Evolutionary conservation across 495 filamentous ascomycete genomes (phyloP), one percentile per base, ranked within the genome.

Genomic region (Daldinia grandis): DNA sequence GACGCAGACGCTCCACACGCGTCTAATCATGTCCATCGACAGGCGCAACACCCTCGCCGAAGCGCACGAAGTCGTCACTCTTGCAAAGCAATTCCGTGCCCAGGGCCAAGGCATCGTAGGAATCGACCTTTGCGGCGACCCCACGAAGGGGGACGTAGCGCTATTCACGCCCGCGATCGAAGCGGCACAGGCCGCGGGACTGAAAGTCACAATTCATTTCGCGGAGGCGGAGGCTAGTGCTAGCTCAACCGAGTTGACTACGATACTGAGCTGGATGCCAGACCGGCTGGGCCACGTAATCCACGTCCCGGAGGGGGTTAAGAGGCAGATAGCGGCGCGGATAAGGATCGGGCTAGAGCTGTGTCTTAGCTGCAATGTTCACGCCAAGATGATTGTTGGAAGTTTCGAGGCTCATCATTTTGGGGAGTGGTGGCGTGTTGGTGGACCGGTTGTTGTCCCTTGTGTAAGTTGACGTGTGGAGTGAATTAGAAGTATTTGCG

Each of bases 211-310:
- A 1, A 75, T 95, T 42, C 93, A 97, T 78, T 95, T 95, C 71
- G 93, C 89, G 10, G 93, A 96, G 76, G 83, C 85, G 1, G 78
- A 81, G 14, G 75, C 76, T 8, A 88, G 86, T 5, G 83, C 81
- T 0, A 78, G 82, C 4, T 80, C 81, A 2, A 71, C 77, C 3
- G 93, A 96, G 76, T 78, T 96, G 12, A 60, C 77, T 10, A 83
- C 81, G 1, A 76, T 95, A 53, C 82, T 97, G 63, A 77, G 76
- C 0, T 94, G 88, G 79, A 40, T 76, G 55, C 93, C 92, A 5
- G 87, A 92, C 68, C 80, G 93, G 3, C 75, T 97, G 9, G 92
- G 93, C 0, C 93, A 96, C 80, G 92, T 93, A 5, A 91, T 95
- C 58, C 86, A 93, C 75, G 87, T 93, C 1, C 83, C 86, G 0